Base-by-base conservation (phyloP, 1,284 basidiomycete genomes). In the Apiotrichum gamsii region DNA sequence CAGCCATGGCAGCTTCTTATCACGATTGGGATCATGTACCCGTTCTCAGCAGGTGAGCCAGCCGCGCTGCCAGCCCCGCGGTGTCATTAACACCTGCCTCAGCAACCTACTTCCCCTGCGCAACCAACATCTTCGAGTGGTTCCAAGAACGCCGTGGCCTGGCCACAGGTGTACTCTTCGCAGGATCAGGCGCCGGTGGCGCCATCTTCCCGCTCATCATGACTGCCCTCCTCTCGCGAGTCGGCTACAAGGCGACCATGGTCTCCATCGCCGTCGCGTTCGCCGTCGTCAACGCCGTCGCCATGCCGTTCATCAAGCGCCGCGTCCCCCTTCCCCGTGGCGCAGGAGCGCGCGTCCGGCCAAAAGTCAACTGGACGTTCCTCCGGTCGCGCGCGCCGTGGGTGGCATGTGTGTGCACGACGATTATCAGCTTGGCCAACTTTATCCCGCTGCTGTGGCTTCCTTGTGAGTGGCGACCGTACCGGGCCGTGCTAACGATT, bases 1-100 rank as follows among this genome's bases (percentile, higher is more conserved):
- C 43, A 65, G 57, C 65, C 71, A 20, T 69, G 65, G 64, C 71
- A 73, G 43, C 56, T 73, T 10, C 44, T 73, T 31, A 24, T 73
- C 18, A 64, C 64, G 1, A 51, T 69, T 8, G 70, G 71, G 8
- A 29, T 60, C 20, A 44, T 70, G 33, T 72, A 70, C 33, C 68
- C 71, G 4, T 47, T 67, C 23, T 54, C 59, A 13, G 60, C 58
- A 30, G 52, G 65, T 65, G 34, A 52, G 61, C 58, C n/a, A n/a
- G n/a, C n/a, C n/a, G n/a, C n/a, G 11, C 10, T 3, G 2, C 24
- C 30, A 8, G 16, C 16, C n/a, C n/a, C n/a, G 4, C 4, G 3
- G 20, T 4, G 4, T 28, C 9, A n/a, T 11, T 43, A 13, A 35
- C 39, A n/a, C n/a, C n/a, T n/a, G 1, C 33, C 8, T 2, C 44